A percentile compares a stretch with the other conserved stretches of the same genome.
Conservation (phyloP, 257 asterid species). For the Gentiana straminea region DNA sequence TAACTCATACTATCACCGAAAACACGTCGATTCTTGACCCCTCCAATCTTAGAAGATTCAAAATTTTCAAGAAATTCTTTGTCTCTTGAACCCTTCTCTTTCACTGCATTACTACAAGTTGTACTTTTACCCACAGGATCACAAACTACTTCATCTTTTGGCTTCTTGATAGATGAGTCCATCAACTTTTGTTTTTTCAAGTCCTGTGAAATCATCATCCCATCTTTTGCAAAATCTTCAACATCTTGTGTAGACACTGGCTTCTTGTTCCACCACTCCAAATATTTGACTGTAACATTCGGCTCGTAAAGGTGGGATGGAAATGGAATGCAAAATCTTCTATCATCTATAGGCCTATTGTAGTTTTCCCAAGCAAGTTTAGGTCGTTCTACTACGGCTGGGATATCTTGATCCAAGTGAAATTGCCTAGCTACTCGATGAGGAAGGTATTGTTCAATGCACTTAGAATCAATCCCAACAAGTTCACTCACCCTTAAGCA, state of each 20-base stretch:
- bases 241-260: not conserved
- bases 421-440: constrained; percentile 49
- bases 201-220: not conserved
- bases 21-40: not conserved
- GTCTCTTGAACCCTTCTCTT: not conserved
- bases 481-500: constrained; percentile 16
- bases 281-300: constrained; percentile 5
- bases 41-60: no score
- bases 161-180: not conserved
- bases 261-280: constrained; percentile 9
- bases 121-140: not conserved
- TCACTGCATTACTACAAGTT: not conserved
- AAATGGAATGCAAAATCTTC: constrained; percentile 3
- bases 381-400: constrained; percentile 6
- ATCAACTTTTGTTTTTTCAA: not conserved
- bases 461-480: constrained; percentile 17
- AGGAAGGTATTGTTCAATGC: constrained; percentile 33
- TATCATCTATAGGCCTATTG: constrained; percentile 1
- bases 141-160: not conserved
- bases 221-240: not conserved
- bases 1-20: not conserved
- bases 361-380: constrained; percentile 13
- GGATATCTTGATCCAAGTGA: constrained; percentile 39
- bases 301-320: constrained; percentile 1
- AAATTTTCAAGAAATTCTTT: not conserved